Percentiles rank a stretch among this genome's conserved stretches.
These are phyloP conservation scores for Penicillium sp. DNA, from an alignment of 2,329 filamentous ascomycete genomes.

Conservation along the genomic window DNA sequence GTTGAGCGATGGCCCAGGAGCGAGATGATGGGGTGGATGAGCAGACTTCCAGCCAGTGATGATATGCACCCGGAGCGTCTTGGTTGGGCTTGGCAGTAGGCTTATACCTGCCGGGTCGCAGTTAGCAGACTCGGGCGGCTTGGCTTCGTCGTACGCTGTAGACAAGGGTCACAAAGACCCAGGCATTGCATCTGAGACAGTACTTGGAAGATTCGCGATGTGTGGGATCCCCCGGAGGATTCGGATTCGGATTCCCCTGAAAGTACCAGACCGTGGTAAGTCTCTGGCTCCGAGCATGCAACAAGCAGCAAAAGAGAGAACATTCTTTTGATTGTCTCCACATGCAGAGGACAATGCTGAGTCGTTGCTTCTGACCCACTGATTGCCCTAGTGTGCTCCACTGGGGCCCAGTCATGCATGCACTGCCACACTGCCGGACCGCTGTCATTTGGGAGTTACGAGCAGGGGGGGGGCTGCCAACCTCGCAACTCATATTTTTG, in stretches of 20 bases:
- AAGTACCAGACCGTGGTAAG: no score
- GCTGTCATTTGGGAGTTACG: slow-evolving; percentile 23
- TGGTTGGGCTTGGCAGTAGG: slow-evolving; percentile 23
- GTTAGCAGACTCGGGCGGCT: background rate
- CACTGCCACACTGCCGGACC: slow-evolving; percentile 30
- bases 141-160: slow-evolving; percentile 2
- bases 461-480: slow-evolving; percentile 8
- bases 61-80: slow-evolving; percentile 15
- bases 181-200: no score
- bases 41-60: no score
- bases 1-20: no score
- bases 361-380: slow-evolving; percentile 22
- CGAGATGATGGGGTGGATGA: no score
- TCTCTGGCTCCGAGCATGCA: no score
- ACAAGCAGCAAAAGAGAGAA: slow-evolving; percentile 9
- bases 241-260: slow-evolving; percentile 5
- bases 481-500: slow-evolving; percentile 1
- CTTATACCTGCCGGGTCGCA: slow-evolving; percentile 19
- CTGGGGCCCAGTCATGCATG: slow-evolving; percentile 26
- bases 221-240: slow-evolving; percentile 8
- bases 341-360: slow-evolving; percentile 20
- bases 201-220: no score
- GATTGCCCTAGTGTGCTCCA: slow-evolving; percentile 25
- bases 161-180: no score
- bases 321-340: slow-evolving; percentile 27